Evolutionary conservation across 768 basidiomycete species (phyloP).

Genomic region (Boletus rex-veris): DNA sequence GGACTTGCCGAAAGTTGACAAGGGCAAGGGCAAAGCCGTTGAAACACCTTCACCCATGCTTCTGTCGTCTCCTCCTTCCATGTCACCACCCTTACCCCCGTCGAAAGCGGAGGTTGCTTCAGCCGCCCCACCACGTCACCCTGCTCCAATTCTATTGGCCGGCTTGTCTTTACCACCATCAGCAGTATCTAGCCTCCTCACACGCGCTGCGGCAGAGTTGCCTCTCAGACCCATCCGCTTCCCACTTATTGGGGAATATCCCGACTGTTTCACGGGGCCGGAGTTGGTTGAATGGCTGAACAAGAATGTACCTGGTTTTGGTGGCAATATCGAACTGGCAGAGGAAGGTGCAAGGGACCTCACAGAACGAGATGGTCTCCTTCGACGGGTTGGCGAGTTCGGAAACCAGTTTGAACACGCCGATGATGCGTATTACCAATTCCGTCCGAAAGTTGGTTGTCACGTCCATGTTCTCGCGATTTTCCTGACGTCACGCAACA

Average conservation of each 20-base stretch:
- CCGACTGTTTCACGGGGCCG: constrained; percentile 83
- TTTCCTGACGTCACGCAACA: constrained; percentile 17
- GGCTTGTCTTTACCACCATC: constrained; percentile 66
- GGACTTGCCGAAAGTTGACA: constrained; percentile 60
- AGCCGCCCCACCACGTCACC: constrained; percentile 37
- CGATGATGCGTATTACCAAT: constrained; percentile 81
- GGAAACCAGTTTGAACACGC: constrained; percentile 78
- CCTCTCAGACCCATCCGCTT: constrained; percentile 68
- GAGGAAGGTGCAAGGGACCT: constrained; percentile 64
- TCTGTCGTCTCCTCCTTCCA: constrained; percentile 54
- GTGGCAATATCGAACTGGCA: constrained; percentile 72
- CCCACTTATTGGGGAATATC: constrained; percentile 79
- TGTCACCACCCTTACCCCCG: constrained; percentile 60
- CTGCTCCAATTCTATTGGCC: constrained; percentile 65
- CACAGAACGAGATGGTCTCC: constrained; percentile 49
- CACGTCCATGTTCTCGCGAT: constrained; percentile 15
- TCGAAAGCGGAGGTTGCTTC: constrained; percentile 36
- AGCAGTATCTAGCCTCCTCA: constrained; percentile 65
- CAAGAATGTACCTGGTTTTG: constrained; percentile 73
- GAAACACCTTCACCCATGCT: constrained; percentile 35
- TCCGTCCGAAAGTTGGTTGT: constrained; percentile 65
- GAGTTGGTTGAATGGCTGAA: constrained; percentile 86
- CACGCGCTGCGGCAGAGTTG: constrained; percentile 69
- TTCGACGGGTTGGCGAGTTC: constrained; percentile 75
- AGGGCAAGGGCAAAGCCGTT: constrained; percentile 72